Evolutionary conservation across 228 moss, liverwort and hornwort species (phyloP), one percentile per base, ranked within the genome.

Genomic region (Sphagnum magellanicum): DNA sequence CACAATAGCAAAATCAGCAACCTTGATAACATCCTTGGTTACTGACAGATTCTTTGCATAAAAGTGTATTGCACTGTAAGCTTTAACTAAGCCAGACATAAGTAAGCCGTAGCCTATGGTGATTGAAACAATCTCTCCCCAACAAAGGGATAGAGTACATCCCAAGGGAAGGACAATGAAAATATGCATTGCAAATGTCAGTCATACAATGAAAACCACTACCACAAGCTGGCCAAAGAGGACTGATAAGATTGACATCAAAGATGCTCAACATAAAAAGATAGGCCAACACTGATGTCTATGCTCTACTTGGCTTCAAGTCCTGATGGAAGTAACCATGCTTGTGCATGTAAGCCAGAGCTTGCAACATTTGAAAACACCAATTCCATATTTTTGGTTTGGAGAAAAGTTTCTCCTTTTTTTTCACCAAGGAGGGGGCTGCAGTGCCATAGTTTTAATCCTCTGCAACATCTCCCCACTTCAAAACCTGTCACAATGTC

Each of bases 261-360:
- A 53, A 53, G 53, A 7, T 53, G 8, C 7, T 12, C 53, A 0
- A 7, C 53, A 0, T 0, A 12, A 53, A 6, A 1, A 12, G 53
- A 53, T 53, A 53, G 0, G 17, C 17, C 17, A 17, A 17, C 17
- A 0, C 17, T 17, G 53, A 53, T 12, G 8, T 53, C 53, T 53
- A 53, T 6, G 8, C 53, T 0, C 53, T 77, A 95, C 95, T 86
- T 76, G 89, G 95, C 76, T 95, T 95, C 67, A 95, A 67, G 69
- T 95, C 88, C 51, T 90, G 80, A 71, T 95, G 90, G 69, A 95
- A 89, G 66, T 92, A 95, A 4, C 92, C 95, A 76, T 76, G 77
- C 59, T 74, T 80, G 60, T 92, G 95, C 90, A 92, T 95, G 72
- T 87, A 85, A 47, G 89, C 87, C 15, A 95, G 73, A 46, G 88